These are phyloP conservation scores for Leucosporidium scottii DNA, from an alignment of 768 basidiomycete genomes.

Conservation along the genomic window DNA sequence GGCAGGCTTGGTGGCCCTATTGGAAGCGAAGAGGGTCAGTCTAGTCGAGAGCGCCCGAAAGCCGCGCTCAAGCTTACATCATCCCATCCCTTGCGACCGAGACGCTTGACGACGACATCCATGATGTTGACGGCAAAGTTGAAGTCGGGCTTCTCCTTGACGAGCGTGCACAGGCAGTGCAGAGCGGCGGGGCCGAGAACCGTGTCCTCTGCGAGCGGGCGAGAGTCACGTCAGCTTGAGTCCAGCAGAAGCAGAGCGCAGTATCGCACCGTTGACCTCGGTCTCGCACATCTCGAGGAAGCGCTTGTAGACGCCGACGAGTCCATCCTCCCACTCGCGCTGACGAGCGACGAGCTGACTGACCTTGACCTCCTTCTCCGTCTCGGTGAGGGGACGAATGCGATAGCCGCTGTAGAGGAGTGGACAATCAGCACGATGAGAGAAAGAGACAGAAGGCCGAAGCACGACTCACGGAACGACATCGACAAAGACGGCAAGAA, in stretches of 20 bases:
- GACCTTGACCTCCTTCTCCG: conserved; percentile 86
- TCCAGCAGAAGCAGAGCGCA: neutral
- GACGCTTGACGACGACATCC: conserved; percentile 68
- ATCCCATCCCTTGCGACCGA: conserved; percentile 85
- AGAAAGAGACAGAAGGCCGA: too few species aligned
- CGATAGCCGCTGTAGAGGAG: conserved; percentile 59
- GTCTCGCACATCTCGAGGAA: conserved; percentile 78
- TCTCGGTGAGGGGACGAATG: conserved; percentile 81
- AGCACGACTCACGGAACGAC: conserved; percentile 58
- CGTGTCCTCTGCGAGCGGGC: conserved; percentile 36
- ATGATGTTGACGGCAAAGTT: conserved; percentile 92
- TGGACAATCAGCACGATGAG: neutral
- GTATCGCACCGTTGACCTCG: conserved; percentile 69
- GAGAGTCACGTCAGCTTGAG: too few species aligned
- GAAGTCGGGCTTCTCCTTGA: conserved; percentile 82
- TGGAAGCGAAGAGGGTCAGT: conserved; percentile 4
- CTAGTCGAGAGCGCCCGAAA: neutral
- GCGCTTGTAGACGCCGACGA: conserved; percentile 77
- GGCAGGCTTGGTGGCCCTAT: conserved; percentile 78
- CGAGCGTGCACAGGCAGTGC: conserved; percentile 77
- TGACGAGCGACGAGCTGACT: conserved; percentile 82
- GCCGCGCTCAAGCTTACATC: conserved; percentile 51
- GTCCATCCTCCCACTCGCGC: conserved; percentile 91
- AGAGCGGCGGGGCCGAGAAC: conserved; percentile 55
- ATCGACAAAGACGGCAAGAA: conserved; percentile 91